phyloP scores from a whole-genome alignment of 352 stramenopile genomes.

The Lagenidium giganteum region DNA sequence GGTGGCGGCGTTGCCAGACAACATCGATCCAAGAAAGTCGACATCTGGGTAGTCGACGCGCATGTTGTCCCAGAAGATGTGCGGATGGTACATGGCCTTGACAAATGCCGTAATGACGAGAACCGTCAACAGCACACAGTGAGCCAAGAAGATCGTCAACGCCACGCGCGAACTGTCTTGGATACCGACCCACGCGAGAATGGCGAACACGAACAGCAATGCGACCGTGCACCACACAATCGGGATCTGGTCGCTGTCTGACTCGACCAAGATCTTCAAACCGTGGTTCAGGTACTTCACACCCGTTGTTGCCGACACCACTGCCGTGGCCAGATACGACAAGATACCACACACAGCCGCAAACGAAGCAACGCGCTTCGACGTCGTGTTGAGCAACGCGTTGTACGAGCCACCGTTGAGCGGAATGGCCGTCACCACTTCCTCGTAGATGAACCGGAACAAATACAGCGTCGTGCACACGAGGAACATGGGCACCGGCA shows the following conservation, averaged over 20 bases:
- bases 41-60: constrained; percentile 26
- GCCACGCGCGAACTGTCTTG: constrained; percentile 48
- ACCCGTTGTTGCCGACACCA: too few relatives aligned
- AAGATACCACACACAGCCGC: too few relatives aligned
- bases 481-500: constrained; percentile 67
- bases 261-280: constrained; percentile 40
- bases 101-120: constrained; percentile 25
- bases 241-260: too few relatives aligned
- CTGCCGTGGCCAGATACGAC: too few relatives aligned
- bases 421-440: constrained; percentile 84
- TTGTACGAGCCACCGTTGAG: constrained; percentile 91
- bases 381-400: constrained; percentile 85
- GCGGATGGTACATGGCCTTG: constrained; percentile 27
- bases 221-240: too few relatives aligned
- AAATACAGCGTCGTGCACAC: constrained; percentile 56
- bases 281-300: too few relatives aligned
- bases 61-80: constrained; percentile 32
- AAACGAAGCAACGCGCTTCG: too few relatives aligned
- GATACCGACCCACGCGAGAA: constrained; percentile 52
- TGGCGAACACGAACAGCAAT: too few relatives aligned
- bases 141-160: constrained; percentile 45
- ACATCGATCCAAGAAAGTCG: constrained; percentile 18
- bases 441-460: constrained; percentile 80
- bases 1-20: constrained; percentile 7
- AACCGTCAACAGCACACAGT: constrained; percentile 41